Evolutionary conservation across 179 eudicot genomes (phyloP), one percentile per base, ranked within the genome.

Genomic region (Camellia oleifera): DNA sequence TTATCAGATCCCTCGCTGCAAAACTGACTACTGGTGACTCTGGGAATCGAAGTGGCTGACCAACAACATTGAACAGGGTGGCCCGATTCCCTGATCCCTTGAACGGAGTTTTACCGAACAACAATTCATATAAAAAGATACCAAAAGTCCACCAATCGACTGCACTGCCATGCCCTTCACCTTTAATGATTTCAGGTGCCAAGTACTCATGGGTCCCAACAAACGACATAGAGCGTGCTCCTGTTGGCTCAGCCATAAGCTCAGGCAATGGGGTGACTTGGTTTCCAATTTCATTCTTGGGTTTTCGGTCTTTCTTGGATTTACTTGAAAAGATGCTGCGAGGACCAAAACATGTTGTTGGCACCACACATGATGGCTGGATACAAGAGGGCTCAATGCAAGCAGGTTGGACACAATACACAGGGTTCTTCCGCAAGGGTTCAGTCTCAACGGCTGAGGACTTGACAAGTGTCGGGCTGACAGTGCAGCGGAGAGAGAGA

Each of bases 131-230:
- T 44, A 92, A 54, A 81, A 92, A 92, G 71, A 92, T 91, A 69
- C 97, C 97, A 2, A 89, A 88, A n/a, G 97, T 91, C 97, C 97
- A 92, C 97, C 97, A 92, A 78, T 92, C 97, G 40, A 92, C 97
- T 0, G 97, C 94, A 80, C 97, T 92, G 15, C 97, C 97, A 71
- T 92, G 97, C 56, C 97, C 97, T 83, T 92, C 97, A 0, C 94
- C 94, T 73, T 92, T 92, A 69, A 92, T 92, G 82, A 92, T 92
- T 79, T 92, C 97, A 0, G 97, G 97, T 5, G 97, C 97, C 73
- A 92, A 71, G 76, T 92, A 92, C 52, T 92, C 97, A 15, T 92
- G 97, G 68, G 97, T 92, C 63, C 97, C 97, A 0, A 92, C 97
- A 67, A 92, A 92, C 0, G 97, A 92, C 94, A 91, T 92, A 7